Evolutionary conservation across 768 basidiomycete genomes (phyloP).

Genomic region (Kwoniella sp.): DNA sequence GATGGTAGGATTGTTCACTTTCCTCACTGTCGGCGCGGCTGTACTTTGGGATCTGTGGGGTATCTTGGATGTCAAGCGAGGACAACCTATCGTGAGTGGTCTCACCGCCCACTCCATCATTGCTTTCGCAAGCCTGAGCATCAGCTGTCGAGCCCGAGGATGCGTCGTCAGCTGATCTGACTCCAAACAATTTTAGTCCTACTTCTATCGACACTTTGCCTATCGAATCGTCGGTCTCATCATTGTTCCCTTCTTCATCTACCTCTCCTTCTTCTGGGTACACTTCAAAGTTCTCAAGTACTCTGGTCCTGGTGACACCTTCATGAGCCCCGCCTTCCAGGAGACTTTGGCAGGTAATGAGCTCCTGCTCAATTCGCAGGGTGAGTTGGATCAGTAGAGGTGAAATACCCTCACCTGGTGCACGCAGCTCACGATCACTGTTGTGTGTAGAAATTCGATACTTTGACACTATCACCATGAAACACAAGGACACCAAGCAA

Average conservation of each 20-base stretch:
- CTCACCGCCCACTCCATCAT: too few relatives aligned
- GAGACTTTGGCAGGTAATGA: slow-evolving; percentile 92
- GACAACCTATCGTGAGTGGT: slow-evolving; percentile 69
- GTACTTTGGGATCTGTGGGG: slow-evolving; percentile 94
- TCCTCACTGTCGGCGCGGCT: slow-evolving; percentile 82
- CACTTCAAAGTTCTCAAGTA: slow-evolving; percentile 85
- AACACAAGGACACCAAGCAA: slow-evolving; percentile 90
- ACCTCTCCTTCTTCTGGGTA: slow-evolving; percentile 92
- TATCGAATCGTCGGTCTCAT: slow-evolving; percentile 86
- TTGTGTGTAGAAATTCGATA: slow-evolving; percentile 78
- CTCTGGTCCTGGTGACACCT: slow-evolving; percentile 89
- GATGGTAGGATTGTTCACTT: slow-evolving; percentile 93
- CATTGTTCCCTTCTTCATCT: slow-evolving; percentile 80
- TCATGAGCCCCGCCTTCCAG: slow-evolving; percentile 98
- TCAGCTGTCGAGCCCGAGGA: too few relatives aligned
- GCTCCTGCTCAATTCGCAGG: slow-evolving; percentile 85
- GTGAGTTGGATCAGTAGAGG: slow-evolving; percentile 60
- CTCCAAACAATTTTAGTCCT: slow-evolving; percentile 62
- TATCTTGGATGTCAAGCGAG: slow-evolving; percentile 79
- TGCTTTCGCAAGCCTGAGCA: too few relatives aligned
- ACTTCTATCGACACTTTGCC: slow-evolving; percentile 83
- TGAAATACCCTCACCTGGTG: too few relatives aligned
- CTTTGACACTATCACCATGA: slow-evolving; percentile 80
- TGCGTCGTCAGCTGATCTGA: background rate
- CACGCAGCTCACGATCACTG: background rate